Evolutionary conservation across 805 yeast species (phyloP), one percentile per base, ranked within the genome.

Genomic region (Starmerella cellae): DNA sequence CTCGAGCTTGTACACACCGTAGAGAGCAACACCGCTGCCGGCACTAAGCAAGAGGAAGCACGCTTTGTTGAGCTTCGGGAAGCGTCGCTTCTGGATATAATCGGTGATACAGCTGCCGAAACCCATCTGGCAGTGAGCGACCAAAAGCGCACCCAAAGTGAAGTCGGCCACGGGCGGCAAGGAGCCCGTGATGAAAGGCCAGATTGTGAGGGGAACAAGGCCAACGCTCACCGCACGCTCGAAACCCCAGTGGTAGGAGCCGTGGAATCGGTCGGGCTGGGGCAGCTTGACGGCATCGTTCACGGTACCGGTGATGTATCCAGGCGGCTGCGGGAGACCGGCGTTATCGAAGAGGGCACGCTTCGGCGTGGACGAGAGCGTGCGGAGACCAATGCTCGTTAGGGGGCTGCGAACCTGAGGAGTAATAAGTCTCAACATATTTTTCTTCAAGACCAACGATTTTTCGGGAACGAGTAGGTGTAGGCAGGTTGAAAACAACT

Each of bases 221-320:
- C 78, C 74, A 16, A 79, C 60, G 3, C 93, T 70, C 28, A 84
- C 64, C 4, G 74, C 55, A 53, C 82, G 74, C 68, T 88, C 98
- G 54, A 78, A 77, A n/a, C 82, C 67, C 98, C 98, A 88, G 67
- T 87, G 97, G 60, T 75, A 71, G 20, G 93, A 81, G 37, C 97
- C 96, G 56, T 84, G 87, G 39, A 68, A 57, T 50, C 69, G 73
- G 55, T 73, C 68, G 4, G 77, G 60, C 32, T 68, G 61, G 31
- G 96, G 96, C 14, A 74, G 65, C 27, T 66, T 64, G 55, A 70
- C 80, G 14, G 97, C 85, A 48, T 91, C 97, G 62, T 88, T 91
- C 38, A 87, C 94, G 5, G 87, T 76, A n/a, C 96, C 97, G 37
- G 78, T 78, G 44, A 88, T 78, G 60, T 80, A 70, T 30, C 96